Evolutionary conservation across 2,329 filamentous ascomycete genomes (phyloP), one percentile per base, ranked within the genome.

Genomic region (Neocatenulostroma microsporum): DNA sequence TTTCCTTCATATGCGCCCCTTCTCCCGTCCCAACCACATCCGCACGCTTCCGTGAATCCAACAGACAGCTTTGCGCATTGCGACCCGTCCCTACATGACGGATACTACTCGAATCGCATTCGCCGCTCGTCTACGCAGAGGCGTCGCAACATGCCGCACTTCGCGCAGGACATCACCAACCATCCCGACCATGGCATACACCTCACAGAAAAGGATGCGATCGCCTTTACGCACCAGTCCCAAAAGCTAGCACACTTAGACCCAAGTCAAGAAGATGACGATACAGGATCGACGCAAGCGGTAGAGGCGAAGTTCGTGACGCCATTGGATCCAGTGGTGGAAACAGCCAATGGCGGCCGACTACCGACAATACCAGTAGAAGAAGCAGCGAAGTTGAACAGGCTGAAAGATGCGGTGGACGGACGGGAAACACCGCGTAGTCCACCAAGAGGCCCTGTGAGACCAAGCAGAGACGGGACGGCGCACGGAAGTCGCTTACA

Each of bases 381-480:
- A 21, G 82, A 88, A 61, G 82, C 83, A 1, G 68, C 75, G 42
- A 82, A 78, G 54, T 67, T 88, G 38, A 88, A 88, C 54, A 53
- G 66, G 4, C 56, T 84, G 27, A 75, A 70, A 42, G 70, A 76
- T 27, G 65, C 72, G 25, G 50, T 68, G 6, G 62, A 68, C 20
- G 61, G 60, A 14, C 48, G 51, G n/a, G 49, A 62, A 31, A 36
- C 20, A 29, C 51, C 62, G 2, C 43, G 38, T n/a, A 30, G 35
- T 32, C 42, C 49, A 12, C 52, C 58, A 7, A 39, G 58, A 33
- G 52, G 58, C 51, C 10, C 50, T 48, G 44, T 62, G 29, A 56
- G 63, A 18, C 51, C 63, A 45, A 59, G 63, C 19, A 65, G 58
- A 47, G 63, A 69, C 46, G 63, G 64, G 3, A 60, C 61, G 11